Percentiles rank a stretch among this genome's conserved stretches.
Evolutionary conservation across 2,329 filamentous ascomycete genomes (phyloP).

Genomic region (Xylariaceae sp.): DNA sequence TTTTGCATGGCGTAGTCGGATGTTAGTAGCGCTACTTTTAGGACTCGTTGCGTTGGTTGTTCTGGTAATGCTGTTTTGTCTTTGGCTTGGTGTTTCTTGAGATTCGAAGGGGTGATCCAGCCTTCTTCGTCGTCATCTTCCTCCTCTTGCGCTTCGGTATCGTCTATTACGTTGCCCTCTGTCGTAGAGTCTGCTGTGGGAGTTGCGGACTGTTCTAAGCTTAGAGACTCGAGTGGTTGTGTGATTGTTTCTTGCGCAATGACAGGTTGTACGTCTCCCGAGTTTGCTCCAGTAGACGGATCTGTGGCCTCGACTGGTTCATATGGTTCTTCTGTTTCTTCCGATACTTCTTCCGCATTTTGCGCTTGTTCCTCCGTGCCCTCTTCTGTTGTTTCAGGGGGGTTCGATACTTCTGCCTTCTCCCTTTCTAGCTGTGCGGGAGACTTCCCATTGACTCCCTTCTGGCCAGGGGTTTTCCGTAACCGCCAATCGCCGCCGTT

Average conservation of each 20-base stretch:
- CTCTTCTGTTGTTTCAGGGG: background rate
- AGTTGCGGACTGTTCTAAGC: conserved; percentile 21
- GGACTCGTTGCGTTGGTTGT: conserved; percentile 54
- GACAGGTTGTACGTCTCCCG: conserved; percentile 15
- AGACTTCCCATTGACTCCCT: conserved; percentile 66
- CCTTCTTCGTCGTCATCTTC: conserved; percentile 52
- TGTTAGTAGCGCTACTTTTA: conserved; percentile 88
- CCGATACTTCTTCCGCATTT: conserved; percentile 2
- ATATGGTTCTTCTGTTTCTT: conserved; percentile 10
- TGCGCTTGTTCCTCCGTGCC: background rate
- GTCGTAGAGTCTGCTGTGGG: conserved; percentile 20
- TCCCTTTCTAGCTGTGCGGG: conserved; percentile 45
- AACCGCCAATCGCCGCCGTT: conserved; percentile 88
- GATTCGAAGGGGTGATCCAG: conserved; percentile 93
- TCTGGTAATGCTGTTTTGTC: conserved; percentile 51
- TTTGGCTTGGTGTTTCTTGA: conserved; percentile 75
- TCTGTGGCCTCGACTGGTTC: background rate
- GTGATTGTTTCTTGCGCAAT: conserved; percentile 25
- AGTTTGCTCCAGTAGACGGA: background rate
- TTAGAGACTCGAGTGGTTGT: conserved; percentile 26
- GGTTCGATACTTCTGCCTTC: conserved; percentile 24
- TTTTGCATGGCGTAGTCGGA: conserved; percentile 99
- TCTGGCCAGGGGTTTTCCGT: conserved; percentile 74
- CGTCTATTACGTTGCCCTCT: conserved; percentile 11
- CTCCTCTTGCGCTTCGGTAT: conserved; percentile 22